Percentiles rank a stretch among this genome's conserved stretches.
phyloP scores from a whole-genome alignment of 345 rosid species.

The Linum tenue region DNA sequence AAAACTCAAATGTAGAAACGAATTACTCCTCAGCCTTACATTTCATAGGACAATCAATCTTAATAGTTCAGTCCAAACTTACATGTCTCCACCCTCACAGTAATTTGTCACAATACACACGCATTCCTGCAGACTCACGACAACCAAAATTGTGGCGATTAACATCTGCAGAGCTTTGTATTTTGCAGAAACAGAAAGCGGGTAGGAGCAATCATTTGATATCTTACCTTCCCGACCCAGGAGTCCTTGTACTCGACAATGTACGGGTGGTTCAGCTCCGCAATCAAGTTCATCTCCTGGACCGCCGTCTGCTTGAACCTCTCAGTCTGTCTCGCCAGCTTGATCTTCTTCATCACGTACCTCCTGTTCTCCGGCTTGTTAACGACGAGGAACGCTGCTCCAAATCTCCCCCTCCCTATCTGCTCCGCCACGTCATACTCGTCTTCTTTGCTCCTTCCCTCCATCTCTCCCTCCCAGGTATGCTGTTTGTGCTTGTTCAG shows the following conservation, averaged over 20 bases:
- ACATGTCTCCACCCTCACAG: slow-evolving; percentile 51
- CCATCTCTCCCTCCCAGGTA: background rate
- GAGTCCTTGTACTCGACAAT: slow-evolving; percentile 40
- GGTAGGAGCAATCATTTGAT: background rate
- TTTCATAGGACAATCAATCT: background rate
- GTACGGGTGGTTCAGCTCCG: slow-evolving; percentile 35
- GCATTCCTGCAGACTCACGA: slow-evolving; percentile 23
- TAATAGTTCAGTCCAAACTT: slow-evolving; percentile 10
- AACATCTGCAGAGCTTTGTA: background rate
- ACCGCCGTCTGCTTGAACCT: slow-evolving; percentile 40
- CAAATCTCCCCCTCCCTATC: slow-evolving; percentile 48
- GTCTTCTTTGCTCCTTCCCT: slow-evolving; percentile 20
- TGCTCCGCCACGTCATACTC: slow-evolving; percentile 43
- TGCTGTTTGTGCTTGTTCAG: background rate
- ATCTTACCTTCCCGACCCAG: slow-evolving; percentile 44
- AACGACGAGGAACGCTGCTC: slow-evolving; percentile 43
- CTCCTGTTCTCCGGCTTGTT: slow-evolving; percentile 32
- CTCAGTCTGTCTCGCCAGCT: slow-evolving; percentile 41
- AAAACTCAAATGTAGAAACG: background rate
- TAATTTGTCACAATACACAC: slow-evolving; percentile 42
- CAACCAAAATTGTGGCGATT: background rate
- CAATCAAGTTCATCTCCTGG: slow-evolving; percentile 50
- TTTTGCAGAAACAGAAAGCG: slow-evolving; percentile 1
- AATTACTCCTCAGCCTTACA: background rate
- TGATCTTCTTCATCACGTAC: slow-evolving; percentile 48